Percentiles rank a stretch among this genome's conserved stretches.
Evolutionary conservation across 345 rosid genomes (phyloP).

Genomic region (Acer saccharum): DNA sequence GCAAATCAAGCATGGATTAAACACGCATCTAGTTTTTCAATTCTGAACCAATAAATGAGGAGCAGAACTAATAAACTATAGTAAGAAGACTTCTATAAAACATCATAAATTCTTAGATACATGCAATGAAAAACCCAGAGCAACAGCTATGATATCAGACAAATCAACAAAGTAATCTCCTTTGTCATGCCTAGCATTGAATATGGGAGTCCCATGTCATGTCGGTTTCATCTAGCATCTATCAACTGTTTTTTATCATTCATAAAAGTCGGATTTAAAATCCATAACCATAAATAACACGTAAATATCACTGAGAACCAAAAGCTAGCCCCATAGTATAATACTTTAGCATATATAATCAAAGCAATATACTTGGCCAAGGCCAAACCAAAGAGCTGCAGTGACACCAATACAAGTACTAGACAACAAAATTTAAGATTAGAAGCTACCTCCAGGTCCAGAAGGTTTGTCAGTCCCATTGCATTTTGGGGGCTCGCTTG

Average conservation of each 20-base stretch:
- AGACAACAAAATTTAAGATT: neutral
- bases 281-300: neutral
- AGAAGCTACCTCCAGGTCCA: constrained; percentile 60
- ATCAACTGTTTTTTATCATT: neutral
- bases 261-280: neutral
- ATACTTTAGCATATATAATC: neutral
- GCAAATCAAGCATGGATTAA: neutral
- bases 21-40: neutral
- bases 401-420: neutral
- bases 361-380: neutral
- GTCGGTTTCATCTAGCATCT: neutral
- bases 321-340: neutral
- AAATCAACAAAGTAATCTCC: neutral
- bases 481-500: constrained; percentile 62
- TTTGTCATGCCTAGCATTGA: neutral
- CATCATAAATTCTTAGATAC: neutral
- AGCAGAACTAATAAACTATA: neutral
- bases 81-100: constrained; percentile 2
- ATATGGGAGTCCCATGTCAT: neutral
- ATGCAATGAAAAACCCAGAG: neutral
- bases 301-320: neutral
- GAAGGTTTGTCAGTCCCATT: constrained; percentile 61
- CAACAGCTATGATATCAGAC: neutral
- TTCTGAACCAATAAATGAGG: neutral
- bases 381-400: neutral